phyloP scores from a whole-genome alignment of 1,284 basidiomycete species.

The Athelia sp. region DNA sequence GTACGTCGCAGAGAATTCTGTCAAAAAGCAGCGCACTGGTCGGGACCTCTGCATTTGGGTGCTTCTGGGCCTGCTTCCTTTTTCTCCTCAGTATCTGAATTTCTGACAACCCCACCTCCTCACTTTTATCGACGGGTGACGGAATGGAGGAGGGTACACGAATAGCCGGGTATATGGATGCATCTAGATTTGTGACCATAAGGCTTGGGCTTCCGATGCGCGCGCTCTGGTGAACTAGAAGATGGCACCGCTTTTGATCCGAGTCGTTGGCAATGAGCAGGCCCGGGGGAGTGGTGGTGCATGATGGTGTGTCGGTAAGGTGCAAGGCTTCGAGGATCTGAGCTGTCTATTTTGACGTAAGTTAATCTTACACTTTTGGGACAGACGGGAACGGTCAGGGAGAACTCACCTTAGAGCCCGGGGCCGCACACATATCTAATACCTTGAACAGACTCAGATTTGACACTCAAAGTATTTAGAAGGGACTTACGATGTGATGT shows the following conservation, averaged over 20 bases:
- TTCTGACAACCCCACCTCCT: background rate
- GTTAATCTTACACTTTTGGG: slow-evolving; percentile 11
- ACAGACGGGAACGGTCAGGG: background rate
- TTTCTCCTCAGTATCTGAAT: background rate
- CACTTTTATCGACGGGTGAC: background rate
- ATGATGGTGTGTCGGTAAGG: slow-evolving; percentile 53
- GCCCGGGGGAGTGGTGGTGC: slow-evolving; percentile 67
- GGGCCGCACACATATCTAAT: slow-evolving; percentile 99
- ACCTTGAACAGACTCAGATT: slow-evolving; percentile 43
- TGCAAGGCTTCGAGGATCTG: slow-evolving; percentile 91
- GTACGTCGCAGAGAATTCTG: slow-evolving; percentile 94
- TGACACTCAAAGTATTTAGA: background rate
- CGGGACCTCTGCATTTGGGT: slow-evolving; percentile 18
- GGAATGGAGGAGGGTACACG: slow-evolving; percentile 36
- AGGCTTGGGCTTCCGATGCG: slow-evolving; percentile 90
- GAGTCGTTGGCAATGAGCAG: slow-evolving; percentile 88
- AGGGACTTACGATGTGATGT: slow-evolving; percentile 66
- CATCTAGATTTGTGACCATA: slow-evolving; percentile 96
- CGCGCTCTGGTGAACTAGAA: slow-evolving; percentile 97
- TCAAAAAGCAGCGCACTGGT: slow-evolving; percentile 73
- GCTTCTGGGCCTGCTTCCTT: background rate
- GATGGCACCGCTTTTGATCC: slow-evolving; percentile 92
- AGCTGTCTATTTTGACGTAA: slow-evolving; percentile 54
- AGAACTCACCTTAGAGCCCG: slow-evolving; percentile 80
- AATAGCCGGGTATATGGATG: slow-evolving; percentile 82